These are phyloP conservation scores for Stephanodiscus triporus DNA, from an alignment of 108 stramenopile genomes.

Conservation along the genomic window DNA sequence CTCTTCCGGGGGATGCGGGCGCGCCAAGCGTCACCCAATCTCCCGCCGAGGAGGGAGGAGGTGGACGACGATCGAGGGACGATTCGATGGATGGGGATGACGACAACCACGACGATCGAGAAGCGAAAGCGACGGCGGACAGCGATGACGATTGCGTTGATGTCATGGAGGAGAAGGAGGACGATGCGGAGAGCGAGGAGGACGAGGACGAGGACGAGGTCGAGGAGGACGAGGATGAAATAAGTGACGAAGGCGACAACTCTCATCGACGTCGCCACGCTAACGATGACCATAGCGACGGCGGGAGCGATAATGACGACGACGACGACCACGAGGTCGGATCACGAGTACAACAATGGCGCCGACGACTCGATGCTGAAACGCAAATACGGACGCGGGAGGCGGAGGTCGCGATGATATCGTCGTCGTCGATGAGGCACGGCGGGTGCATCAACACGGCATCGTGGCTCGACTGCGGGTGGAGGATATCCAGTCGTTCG, in stretches of 20 bases:
- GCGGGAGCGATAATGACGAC: neutral
- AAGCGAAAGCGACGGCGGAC: constrained; percentile 1
- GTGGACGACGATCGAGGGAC: too few relatives aligned
- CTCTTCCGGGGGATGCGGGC: too few relatives aligned
- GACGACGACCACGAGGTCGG: neutral
- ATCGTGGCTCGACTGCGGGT: constrained; percentile 74
- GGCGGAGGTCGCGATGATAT: constrained; percentile 37
- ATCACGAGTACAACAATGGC: neutral
- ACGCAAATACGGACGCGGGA: neutral
- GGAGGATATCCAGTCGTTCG: constrained; percentile 78
- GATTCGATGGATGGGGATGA: constrained; percentile 8
- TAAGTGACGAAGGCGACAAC: constrained; percentile 3
- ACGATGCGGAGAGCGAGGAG: constrained; percentile 18
- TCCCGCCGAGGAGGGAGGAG: too few relatives aligned
- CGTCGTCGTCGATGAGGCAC: constrained; percentile 69
- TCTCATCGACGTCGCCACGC: neutral
- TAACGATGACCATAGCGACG: neutral
- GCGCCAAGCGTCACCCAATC: too few relatives aligned
- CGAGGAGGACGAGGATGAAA: constrained; percentile 14
- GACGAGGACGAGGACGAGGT: constrained; percentile 35
- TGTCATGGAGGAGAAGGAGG: constrained; percentile 20
- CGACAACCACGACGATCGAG: neutral
- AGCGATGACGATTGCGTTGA: neutral
- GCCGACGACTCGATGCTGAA: too few relatives aligned
- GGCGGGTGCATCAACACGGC: constrained; percentile 87